Percentiles rank a stretch among this genome's conserved stretches.
Conservation (phyloP, 2,329 filamentous ascomycete species). For the Xylaria sp. region DNA sequence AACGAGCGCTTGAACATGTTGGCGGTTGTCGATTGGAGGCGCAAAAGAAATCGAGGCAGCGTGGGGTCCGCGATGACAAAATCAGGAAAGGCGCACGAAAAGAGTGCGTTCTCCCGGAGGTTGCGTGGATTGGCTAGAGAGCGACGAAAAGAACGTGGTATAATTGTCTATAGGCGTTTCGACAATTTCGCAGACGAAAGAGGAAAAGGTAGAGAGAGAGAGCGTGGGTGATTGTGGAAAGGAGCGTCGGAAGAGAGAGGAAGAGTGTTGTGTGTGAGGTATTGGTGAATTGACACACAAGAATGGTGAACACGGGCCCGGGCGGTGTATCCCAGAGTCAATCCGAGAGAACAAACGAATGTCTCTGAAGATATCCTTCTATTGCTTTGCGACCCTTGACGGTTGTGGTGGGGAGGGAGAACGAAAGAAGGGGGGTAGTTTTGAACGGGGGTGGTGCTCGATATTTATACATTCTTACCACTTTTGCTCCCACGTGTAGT, state of each 20-base stretch:
- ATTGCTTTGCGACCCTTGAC: slow-evolving; percentile 69
- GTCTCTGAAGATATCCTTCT: slow-evolving; percentile 63
- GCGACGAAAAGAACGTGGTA: slow-evolving; percentile 63
- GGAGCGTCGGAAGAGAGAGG: slow-evolving; percentile 42
- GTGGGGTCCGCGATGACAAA: slow-evolving; percentile 46
- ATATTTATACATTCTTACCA: slow-evolving; percentile 53
- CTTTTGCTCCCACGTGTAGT: not conserved
- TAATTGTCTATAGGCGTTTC: slow-evolving; percentile 38
- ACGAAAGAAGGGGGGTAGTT: slow-evolving; percentile 56
- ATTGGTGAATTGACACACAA: slow-evolving; percentile 57
- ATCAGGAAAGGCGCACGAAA: slow-evolving; percentile 44
- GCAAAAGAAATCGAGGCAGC: slow-evolving; percentile 50
- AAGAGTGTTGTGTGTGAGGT: slow-evolving; percentile 45
- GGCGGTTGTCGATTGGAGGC: slow-evolving; percentile 51
- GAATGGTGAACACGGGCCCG: slow-evolving; percentile 63
- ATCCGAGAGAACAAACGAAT: slow-evolving; percentile 56
- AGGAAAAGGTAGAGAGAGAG: slow-evolving; percentile 32
- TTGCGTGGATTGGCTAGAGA: slow-evolving; percentile 54
- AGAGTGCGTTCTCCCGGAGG: slow-evolving; percentile 40
- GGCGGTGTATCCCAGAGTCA: slow-evolving; percentile 55
- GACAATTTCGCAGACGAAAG: slow-evolving; percentile 43
- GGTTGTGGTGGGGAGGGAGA: slow-evolving; percentile 65
- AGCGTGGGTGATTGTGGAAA: slow-evolving; percentile 47
- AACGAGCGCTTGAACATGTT: slow-evolving; percentile 95
- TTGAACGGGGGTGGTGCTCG: slow-evolving; percentile 49